Base-by-base conservation (phyloP, 2,329 filamentous ascomycete species). In the Plenodomus tracheiphilus region DNA sequence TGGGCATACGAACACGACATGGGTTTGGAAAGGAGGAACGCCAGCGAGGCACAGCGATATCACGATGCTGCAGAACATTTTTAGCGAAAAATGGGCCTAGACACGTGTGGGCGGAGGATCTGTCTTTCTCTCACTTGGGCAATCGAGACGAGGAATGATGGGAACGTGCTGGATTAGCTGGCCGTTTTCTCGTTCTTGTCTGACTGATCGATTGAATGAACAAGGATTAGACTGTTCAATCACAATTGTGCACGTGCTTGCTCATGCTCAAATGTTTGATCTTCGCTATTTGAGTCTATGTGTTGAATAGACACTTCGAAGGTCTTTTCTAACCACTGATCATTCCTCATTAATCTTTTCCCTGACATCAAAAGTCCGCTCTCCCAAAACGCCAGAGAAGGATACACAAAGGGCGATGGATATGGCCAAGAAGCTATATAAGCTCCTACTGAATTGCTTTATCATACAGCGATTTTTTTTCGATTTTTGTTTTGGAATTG, bases 151-250 rank as follows among this genome's bases (percentile, higher is more conserved):
- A 25, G 22, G 22, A 10, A 25, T 25, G 22, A 25, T 25, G 10
- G 22, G 28, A 59, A 53, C 55, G 51, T 59, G 65, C 63, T 56
- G 61, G 67, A 63, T 34, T 70, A 70, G 68, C 28, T 32, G 28
- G 28, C 28, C 28, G 28, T 15, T 32, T n/a, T 15, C 28, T 15
- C 8, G 10, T 32, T 51, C 43, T 49, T 47, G 45, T 35, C 19
- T 47, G 30, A 35, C n/a, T 32, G 13, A 32, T 32, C 28, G 13
- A 32, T 10, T 25, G 28, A 32, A 32, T 32, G 28, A 32, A 32
- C 28, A 32, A 32, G 28, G 28, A 32, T 32, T 32, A 32, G 28
- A 32, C 28, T 32, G 28, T 32, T 32, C 28, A 8, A 32, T 4
- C 15, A 11, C 13, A 32, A 7, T 32, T 15, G 28, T 25, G 22